Conservation (phyloP, 1,284 basidiomycete genomes). For the Gymnopus androsaceus region DNA sequence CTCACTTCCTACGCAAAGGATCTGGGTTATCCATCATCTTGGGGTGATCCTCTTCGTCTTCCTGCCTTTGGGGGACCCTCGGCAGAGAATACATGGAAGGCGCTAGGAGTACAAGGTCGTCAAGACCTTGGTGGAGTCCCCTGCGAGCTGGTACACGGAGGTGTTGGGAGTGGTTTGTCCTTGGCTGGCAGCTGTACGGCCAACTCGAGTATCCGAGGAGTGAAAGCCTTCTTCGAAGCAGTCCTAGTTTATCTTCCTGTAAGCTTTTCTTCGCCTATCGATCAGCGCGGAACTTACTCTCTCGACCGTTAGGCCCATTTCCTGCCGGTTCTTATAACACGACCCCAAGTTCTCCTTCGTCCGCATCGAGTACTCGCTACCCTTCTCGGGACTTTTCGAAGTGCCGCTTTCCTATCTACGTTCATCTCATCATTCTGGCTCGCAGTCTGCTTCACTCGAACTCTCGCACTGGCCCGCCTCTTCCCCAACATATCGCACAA, state of each 20-base stretch:
- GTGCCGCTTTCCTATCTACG: constrained; percentile 68
- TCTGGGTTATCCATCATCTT: constrained; percentile 58
- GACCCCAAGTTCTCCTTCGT: constrained; percentile 53
- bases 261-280: constrained; percentile 25
- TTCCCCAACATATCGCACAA: constrained; percentile 71
- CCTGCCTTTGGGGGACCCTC: constrained; percentile 59
- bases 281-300: constrained; percentile 6
- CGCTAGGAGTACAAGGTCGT: constrained; percentile 52
- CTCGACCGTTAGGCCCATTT: constrained; percentile 59
- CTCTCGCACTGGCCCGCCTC: constrained; percentile 59
- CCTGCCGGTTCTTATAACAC: constrained; percentile 61
- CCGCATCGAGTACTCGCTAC: constrained; percentile 41
- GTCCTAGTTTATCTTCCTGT: constrained; percentile 71
- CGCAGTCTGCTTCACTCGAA: constrained; percentile 66
- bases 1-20: constrained; percentile 50
- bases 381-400: constrained; percentile 55
- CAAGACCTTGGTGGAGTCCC: constrained; percentile 65
- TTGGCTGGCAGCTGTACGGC: constrained; percentile 57
- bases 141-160: constrained; percentile 70
- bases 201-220: constrained; percentile 55
- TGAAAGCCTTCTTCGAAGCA: constrained; percentile 61
- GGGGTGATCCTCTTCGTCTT: constrained; percentile 60
- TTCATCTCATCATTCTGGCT: constrained; percentile 74
- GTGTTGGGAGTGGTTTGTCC: constrained; percentile 46
- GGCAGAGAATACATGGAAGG: constrained; percentile 55